Percentiles rank a stretch among this genome's conserved stretches.
Evolutionary conservation across 768 basidiomycete genomes (phyloP).

Genomic region (Mycena galopus): DNA sequence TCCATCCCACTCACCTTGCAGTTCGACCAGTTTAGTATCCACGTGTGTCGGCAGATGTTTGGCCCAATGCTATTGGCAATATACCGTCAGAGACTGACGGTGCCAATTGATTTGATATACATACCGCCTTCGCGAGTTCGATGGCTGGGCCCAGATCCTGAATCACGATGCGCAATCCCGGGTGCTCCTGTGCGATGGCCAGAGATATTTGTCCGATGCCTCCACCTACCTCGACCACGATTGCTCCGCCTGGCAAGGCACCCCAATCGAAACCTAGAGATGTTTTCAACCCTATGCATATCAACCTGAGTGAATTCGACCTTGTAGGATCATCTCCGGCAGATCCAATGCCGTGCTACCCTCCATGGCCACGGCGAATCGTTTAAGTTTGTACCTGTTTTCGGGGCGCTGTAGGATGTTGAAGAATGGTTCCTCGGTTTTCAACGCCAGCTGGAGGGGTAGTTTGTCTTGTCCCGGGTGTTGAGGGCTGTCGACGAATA

Average conservation of each 20-base stretch:
- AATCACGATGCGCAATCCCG: slow-evolving; percentile 42
- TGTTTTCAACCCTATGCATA: too few relatives aligned
- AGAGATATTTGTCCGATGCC: slow-evolving; percentile 45
- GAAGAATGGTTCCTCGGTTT: slow-evolving; percentile 32
- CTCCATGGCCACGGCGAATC: slow-evolving; percentile 43
- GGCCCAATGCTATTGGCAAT: neutral
- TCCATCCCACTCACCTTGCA: neutral
- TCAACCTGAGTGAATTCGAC: neutral
- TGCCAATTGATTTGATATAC: neutral
- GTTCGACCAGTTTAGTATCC: slow-evolving; percentile 2
- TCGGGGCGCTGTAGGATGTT: slow-evolving; percentile 39
- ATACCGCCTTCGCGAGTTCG: neutral
- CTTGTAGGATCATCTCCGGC: slow-evolving; percentile 21
- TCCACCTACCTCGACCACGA: slow-evolving; percentile 50
- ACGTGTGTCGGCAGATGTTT: neutral
- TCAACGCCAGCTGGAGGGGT: slow-evolving; percentile 35
- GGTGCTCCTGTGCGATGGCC: slow-evolving; percentile 36
- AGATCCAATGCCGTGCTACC: slow-evolving; percentile 16
- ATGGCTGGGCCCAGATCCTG: slow-evolving; percentile 40
- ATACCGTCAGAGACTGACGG: too few relatives aligned
- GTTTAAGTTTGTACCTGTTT: slow-evolving; percentile 33
- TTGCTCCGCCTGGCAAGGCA: slow-evolving; percentile 32
- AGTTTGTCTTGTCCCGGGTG: neutral
- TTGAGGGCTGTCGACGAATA: slow-evolving; percentile 12
- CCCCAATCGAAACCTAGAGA: slow-evolving; percentile 46